These are phyloP conservation scores for Carex kokanica DNA, from an alignment of 176 grass and related monocot genomes.

Conservation along the genomic window DNA sequence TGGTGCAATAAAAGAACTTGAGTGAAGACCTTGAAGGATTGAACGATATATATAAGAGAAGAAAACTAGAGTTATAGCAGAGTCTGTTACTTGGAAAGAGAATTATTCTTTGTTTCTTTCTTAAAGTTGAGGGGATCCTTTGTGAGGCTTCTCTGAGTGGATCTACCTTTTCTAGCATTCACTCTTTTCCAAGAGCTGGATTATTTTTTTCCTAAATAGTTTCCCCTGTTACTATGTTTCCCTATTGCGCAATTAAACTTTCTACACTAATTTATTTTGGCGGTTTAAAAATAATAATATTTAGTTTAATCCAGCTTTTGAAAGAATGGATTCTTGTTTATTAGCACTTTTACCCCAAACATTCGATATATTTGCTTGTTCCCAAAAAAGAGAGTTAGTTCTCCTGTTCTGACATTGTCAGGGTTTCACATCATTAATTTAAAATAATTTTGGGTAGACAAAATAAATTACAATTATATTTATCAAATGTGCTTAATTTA, in stretches of 20 bases:
- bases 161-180: conserved; percentile 31
- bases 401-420: background rate
- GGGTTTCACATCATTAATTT: background rate
- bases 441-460: background rate
- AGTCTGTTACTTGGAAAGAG: conserved; percentile 19
- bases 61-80: background rate
- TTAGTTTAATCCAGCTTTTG: background rate
- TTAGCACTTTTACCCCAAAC: background rate
- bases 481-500: background rate
- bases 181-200: conserved; percentile 19
- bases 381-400: background rate
- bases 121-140: conserved; percentile 6
- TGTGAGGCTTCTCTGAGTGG: background rate
- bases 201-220: conserved; percentile 8
- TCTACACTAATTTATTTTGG: background rate
- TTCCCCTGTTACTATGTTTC: background rate
- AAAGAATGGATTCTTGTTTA: background rate
- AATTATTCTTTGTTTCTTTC: conserved; percentile 32
- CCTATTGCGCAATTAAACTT: background rate
- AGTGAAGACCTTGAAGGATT: background rate
- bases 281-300: background rate
- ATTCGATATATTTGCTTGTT: background rate
- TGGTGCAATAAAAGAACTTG: background rate
- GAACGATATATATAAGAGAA: background rate
- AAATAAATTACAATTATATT: background rate